These are phyloP conservation scores for Phytophthora sp. DNA, from an alignment of 352 stramenopile genomes.

Conservation along the genomic window DNA sequence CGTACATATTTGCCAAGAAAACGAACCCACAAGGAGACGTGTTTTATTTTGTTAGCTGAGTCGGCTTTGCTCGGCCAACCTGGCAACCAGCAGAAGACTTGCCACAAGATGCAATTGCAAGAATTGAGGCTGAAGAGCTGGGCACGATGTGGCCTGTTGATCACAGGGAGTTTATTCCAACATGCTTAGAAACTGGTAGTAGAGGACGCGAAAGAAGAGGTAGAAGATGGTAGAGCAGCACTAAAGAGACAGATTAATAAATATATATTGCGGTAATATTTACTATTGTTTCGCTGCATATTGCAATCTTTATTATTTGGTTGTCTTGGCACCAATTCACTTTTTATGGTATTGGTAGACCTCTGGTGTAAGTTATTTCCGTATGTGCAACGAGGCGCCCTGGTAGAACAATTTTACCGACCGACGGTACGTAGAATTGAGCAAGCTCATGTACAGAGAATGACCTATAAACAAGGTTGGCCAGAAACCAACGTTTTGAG, in stretches of 20 bases:
- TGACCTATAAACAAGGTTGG: too few species aligned
- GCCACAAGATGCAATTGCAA: neutral
- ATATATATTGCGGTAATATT: constrained; percentile 17
- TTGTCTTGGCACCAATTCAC: neutral
- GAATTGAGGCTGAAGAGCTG: neutral
- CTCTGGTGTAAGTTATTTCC: too few species aligned
- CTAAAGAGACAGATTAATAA: neutral
- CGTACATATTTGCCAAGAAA: constrained; percentile 9
- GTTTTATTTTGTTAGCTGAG: constrained; percentile 1
- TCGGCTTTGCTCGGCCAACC: neutral
- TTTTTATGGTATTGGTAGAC: constrained; percentile 3
- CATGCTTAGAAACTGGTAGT: neutral
- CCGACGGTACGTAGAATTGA: too few species aligned
- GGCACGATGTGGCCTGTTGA: neutral
- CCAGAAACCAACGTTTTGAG: too few species aligned
- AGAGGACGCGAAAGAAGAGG: neutral
- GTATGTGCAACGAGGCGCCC: too few species aligned
- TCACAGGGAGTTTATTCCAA: neutral
- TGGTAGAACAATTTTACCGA: too few species aligned
- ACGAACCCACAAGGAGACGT: neutral
- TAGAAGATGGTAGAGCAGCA: too few species aligned
- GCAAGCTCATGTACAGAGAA: too few species aligned
- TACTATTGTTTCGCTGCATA: constrained; percentile 3
- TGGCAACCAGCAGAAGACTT: constrained; percentile 12
- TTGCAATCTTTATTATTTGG: constrained; percentile 4